A percentile compares a stretch with the other conserved stretches of the same genome.
phyloP scores from a whole-genome alignment of 2,329 filamentous ascomycete species.

The Beauveria caledonica region DNA sequence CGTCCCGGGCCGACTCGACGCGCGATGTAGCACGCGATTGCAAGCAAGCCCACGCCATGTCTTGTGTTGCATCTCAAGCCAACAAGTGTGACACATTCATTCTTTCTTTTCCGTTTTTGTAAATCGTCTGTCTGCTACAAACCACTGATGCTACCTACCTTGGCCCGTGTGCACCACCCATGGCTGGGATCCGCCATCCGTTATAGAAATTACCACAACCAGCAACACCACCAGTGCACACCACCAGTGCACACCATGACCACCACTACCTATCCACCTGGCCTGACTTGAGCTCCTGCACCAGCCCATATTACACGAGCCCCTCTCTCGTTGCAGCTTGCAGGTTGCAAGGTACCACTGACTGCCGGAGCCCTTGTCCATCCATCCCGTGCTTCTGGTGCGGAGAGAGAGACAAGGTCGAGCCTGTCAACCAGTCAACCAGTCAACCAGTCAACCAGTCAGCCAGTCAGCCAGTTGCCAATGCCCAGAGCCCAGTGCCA shows the following conservation, averaged over 20 bases:
- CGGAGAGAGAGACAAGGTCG: not conserved
- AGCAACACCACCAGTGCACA: not conserved
- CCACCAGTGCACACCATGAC: no score
- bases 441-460: not conserved
- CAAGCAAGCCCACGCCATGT: not conserved
- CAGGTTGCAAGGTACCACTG: slow-evolving; percentile 6
- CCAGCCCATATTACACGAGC: not conserved
- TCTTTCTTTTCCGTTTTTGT: not conserved
- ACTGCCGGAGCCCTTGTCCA: slow-evolving; percentile 5
- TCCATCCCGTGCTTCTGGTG: not conserved
- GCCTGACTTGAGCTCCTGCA: not conserved
- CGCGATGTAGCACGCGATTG: not conserved
- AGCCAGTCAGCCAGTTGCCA: not conserved
- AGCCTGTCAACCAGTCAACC: not conserved
- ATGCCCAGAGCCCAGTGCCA: not conserved
- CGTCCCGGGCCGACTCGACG: not conserved
- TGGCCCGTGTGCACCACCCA: not conserved
- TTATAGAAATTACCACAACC: not conserved
- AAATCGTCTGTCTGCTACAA: not conserved
- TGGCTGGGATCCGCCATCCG: not conserved
- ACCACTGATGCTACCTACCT: not conserved
- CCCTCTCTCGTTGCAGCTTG: not conserved
- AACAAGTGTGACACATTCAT: no score
- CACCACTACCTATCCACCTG: not conserved
- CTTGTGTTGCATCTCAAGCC: not conserved